Base-by-base conservation (phyloP, 2,329 filamentous ascomycete species). In the Diaporthe sp. region DNA sequence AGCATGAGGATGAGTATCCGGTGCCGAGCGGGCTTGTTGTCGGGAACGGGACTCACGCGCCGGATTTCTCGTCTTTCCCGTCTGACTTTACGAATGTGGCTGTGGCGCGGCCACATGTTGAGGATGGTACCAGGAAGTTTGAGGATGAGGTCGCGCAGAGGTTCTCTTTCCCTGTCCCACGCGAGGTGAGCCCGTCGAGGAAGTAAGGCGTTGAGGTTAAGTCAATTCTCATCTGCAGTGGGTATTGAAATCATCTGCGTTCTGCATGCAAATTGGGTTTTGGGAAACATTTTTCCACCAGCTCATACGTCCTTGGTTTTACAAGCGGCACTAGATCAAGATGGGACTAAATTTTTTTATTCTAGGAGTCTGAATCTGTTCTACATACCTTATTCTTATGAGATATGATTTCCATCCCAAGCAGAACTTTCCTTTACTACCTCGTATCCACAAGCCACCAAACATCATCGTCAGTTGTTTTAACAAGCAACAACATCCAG, bases 81-180 rank as follows among this genome's bases (percentile, higher is more conserved):
- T 9, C 57, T 12, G 31, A 28, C 20, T 61, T 72, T 31, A 37
- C 28, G 10, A 28, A n/a, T 10, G 70, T 25, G 37, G 70, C 9
- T 15, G 28, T 28, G 28, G 28, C 55, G 20, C 57, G 55, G 39
- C 6, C 17, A 13, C 34, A 28, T 13, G 42, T 63, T 22, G 70
- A 53, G 20, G 58, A 39, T 72, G 71, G 37, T 1, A 55, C 47
- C 1, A 55, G 31, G 31, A 42, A 44, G 34, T 63, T 72, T 5
- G 44, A 63, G 34, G 17, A 22, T 31, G 71, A 72, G 34, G n/a
- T 63, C 7, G 7, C 2, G 1, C 71, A 63, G 44, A 47, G 71
- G 4, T 63, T 72, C 15, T 72, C 71, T 22, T 72, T 58, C 15
- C 65, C 65, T 53, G 22, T 20, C 2, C 65, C 47, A 8, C 47